These are phyloP conservation scores for Lathyrus aphaca DNA, from an alignment of 306 rosid species.

Conservation along the genomic window DNA sequence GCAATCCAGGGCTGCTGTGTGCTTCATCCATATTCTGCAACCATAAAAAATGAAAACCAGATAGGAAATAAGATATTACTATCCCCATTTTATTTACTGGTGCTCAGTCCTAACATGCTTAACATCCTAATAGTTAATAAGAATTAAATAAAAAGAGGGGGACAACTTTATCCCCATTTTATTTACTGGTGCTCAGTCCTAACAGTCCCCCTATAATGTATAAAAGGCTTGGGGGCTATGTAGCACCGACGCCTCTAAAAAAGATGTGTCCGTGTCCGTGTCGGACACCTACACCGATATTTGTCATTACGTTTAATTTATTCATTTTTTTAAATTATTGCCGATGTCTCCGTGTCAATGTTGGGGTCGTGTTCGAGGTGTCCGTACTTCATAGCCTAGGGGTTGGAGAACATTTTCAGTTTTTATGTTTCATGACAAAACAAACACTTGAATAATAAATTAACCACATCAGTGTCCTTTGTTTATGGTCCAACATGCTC, in stretches of 20 bases:
- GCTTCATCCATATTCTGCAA: conserved; percentile 92
- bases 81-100: conserved; percentile 8
- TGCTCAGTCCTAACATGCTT: conserved; percentile 25
- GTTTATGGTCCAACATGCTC: background rate
- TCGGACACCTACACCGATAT: too few species aligned
- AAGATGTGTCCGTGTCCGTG: too few species aligned
- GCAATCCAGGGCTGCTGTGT: conserved; percentile 93
- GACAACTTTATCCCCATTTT: too few species aligned
- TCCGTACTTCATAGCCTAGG: too few species aligned
- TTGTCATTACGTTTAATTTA: too few species aligned
- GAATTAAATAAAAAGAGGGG: conserved; percentile 21
- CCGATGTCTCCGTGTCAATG: too few species aligned
- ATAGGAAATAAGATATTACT: conserved; percentile 31
- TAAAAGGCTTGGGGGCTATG: background rate
- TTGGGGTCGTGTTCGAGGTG: too few species aligned
- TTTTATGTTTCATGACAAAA: background rate
- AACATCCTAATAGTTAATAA: background rate
- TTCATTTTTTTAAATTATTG: too few species aligned
- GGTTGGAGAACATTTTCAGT: background rate
- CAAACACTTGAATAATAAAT: background rate
- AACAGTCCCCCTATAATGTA: conserved; percentile 10
- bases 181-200: too few species aligned
- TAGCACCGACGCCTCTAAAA: too few species aligned
- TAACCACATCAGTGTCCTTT: background rate
- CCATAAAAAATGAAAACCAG: conserved; percentile 37